Evolutionary conservation across 305 asterid genomes (phyloP).

Genomic region (Fraxinus angustifolia): DNA sequence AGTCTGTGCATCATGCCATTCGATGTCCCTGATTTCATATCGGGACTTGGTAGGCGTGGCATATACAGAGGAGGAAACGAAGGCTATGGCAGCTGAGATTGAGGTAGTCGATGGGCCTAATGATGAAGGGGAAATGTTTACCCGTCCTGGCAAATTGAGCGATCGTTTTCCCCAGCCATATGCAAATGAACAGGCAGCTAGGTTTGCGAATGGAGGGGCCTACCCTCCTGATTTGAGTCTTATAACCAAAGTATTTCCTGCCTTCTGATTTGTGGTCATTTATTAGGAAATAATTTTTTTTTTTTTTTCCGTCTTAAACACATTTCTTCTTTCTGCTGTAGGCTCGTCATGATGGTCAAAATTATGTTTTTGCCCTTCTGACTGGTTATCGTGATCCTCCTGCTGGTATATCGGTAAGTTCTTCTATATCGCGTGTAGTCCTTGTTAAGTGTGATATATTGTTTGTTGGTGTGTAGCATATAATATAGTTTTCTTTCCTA

Average conservation of each 20-base stretch:
- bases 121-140: constrained; percentile 91
- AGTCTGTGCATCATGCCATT: constrained; percentile 94
- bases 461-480: not conserved
- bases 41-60: constrained; percentile 94
- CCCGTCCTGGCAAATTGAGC: constrained; percentile 84
- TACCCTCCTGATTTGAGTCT: constrained; percentile 93
- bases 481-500: not conserved
- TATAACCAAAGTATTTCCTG: constrained; percentile 59
- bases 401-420: constrained; percentile 77
- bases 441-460: not conserved
- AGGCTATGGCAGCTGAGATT: constrained; percentile 93
- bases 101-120: constrained; percentile 92
- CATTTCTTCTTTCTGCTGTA: constrained; percentile 26
- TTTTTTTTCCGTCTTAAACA: constrained; percentile 16
- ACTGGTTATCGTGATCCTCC: constrained; percentile 92
- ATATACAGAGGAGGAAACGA: constrained; percentile 87
- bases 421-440: constrained; percentile 1
- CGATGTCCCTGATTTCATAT: constrained; percentile 75
- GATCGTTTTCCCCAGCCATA: constrained; percentile 88
- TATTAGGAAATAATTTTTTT: not conserved
- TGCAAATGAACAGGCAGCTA: constrained; percentile 75
- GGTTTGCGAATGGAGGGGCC: constrained; percentile 95
- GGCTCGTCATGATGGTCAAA: constrained; percentile 93
- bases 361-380: constrained; percentile 71
- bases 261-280: constrained; percentile 7